These are phyloP conservation scores for Zychaea mexicana DNA, from an alignment of 371 early-diverging fungal species.

Conservation along the genomic window DNA sequence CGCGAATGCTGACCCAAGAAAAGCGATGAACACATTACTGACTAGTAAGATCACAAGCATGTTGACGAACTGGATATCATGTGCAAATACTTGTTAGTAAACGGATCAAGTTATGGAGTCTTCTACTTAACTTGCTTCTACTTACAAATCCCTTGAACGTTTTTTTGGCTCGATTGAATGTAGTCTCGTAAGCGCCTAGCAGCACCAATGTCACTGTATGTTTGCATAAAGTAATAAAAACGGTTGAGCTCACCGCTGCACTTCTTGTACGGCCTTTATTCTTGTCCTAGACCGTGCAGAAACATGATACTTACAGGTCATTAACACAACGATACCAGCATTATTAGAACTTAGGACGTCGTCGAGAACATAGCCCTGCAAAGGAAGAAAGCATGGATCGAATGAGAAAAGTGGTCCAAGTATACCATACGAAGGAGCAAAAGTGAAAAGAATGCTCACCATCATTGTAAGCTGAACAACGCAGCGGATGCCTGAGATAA, in stretches of 20 bases:
- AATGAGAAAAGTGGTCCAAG: not conserved
- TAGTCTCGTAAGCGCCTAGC: constrained; percentile 44
- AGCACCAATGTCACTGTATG: constrained; percentile 36
- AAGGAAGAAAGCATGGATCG: not conserved
- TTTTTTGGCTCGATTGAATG: constrained; percentile 44
- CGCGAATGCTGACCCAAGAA: constrained; percentile 57
- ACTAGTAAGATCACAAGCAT: constrained; percentile 2
- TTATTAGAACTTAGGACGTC: constrained; percentile 42
- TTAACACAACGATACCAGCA: constrained; percentile 30
- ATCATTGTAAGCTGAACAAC: constrained; percentile 47
- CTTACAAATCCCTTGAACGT: constrained; percentile 46
- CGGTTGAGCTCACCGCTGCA: too few relatives aligned
- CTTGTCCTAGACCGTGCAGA: not conserved
- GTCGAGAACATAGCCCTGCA: constrained; percentile 43
- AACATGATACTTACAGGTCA: constrained; percentile 31
- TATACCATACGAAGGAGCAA: not conserved
- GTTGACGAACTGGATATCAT: constrained; percentile 1
- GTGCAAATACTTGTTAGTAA: not conserved
- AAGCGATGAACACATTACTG: not conserved
- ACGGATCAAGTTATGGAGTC: too few relatives aligned
- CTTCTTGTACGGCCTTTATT: not conserved
- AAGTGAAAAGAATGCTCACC: constrained; percentile 21
- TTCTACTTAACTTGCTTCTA: too few relatives aligned
- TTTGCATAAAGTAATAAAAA: not conserved
- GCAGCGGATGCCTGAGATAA: constrained; percentile 44